Percentiles rank a stretch among this genome's conserved stretches.
Conservation (phyloP, 169 alveolate species). For the Eimeria falciformis region DNA sequence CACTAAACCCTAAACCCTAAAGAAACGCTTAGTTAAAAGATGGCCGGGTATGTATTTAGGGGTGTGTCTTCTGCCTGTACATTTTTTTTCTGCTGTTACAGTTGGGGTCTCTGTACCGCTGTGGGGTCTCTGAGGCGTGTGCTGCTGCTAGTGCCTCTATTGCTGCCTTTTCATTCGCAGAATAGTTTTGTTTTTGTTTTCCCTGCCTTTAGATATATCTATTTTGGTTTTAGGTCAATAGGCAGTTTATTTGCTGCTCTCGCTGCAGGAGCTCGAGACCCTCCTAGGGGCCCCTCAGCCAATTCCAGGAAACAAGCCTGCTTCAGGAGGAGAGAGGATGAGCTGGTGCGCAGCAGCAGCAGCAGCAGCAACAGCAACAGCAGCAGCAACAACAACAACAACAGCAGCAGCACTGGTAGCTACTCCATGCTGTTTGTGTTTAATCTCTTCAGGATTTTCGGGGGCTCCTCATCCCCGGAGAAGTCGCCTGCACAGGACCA, state of each 20-base stretch:
- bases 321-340: conserved; percentile 1
- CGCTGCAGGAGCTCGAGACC: no score
- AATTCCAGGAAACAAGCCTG: background rate
- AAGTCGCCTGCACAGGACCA: conserved; percentile 2
- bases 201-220: background rate
- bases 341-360: conserved; percentile 3
- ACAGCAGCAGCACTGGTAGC: background rate
- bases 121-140: no score
- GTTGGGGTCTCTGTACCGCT: no score
- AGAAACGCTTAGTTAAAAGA: no score
- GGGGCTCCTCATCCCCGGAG: conserved; percentile 40
- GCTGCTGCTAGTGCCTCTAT: background rate
- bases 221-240: no score
- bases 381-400: conserved; percentile 13
- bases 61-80: no score
- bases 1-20: conserved; percentile 14
- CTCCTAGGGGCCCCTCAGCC: background rate
- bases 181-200: background rate
- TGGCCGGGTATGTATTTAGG: no score
- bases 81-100: no score
- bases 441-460: conserved; percentile 22
- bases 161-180: background rate
- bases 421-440: background rate
- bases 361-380: conserved; percentile 35
- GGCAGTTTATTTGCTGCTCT: no score